Percentiles rank a stretch among this genome's conserved stretches.
Evolutionary conservation across 352 stramenopile genomes (phyloP).

Genomic region (Phytophthora cryptogea): DNA sequence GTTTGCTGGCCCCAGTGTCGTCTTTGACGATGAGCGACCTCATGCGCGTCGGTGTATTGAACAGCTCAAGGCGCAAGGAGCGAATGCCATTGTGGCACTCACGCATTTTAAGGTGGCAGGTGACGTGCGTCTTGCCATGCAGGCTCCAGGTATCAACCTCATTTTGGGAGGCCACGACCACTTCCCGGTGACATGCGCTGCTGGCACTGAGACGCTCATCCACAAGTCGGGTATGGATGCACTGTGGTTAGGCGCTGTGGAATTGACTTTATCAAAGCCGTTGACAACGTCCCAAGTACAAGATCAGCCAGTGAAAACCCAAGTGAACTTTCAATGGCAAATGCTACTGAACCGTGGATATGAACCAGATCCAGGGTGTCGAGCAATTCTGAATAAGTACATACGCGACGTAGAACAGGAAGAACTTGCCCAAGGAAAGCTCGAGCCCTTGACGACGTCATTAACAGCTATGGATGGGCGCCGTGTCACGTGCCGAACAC

Average conservation of each 20-base stretch:
- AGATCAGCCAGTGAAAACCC: not conserved
- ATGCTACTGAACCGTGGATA: conserved; percentile 74
- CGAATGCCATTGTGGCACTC: conserved; percentile 77
- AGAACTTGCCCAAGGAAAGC: conserved; percentile 47
- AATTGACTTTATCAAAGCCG: conserved; percentile 52
- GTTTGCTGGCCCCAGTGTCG: conserved; percentile 47
- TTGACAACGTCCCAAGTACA: not conserved
- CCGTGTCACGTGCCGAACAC: conserved; percentile 57
- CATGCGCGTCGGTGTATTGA: conserved; percentile 60
- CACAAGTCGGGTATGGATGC: conserved; percentile 89
- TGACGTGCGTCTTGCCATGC: conserved; percentile 62
- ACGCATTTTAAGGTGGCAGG: conserved; percentile 76
- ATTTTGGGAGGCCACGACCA: conserved; percentile 93
- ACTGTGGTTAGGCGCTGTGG: conserved; percentile 76
- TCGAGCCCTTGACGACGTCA: conserved; percentile 37
- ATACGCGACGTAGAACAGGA: conserved; percentile 50
- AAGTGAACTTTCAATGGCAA: conserved; percentile 58
- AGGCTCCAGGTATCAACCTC: conserved; percentile 68
- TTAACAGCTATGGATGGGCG: conserved; percentile 65
- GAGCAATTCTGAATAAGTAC: conserved; percentile 52
- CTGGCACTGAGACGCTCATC: conserved; percentile 58
- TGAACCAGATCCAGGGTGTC: conserved; percentile 48
- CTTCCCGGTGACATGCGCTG: conserved; percentile 67
- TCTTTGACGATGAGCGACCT: conserved; percentile 55
- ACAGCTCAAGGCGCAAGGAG: conserved; percentile 46